A percentile compares a stretch with the other conserved stretches of the same genome.
phyloP scores from a whole-genome alignment of 208 protist genomes.

The Acanthamoeba sp. region DNA sequence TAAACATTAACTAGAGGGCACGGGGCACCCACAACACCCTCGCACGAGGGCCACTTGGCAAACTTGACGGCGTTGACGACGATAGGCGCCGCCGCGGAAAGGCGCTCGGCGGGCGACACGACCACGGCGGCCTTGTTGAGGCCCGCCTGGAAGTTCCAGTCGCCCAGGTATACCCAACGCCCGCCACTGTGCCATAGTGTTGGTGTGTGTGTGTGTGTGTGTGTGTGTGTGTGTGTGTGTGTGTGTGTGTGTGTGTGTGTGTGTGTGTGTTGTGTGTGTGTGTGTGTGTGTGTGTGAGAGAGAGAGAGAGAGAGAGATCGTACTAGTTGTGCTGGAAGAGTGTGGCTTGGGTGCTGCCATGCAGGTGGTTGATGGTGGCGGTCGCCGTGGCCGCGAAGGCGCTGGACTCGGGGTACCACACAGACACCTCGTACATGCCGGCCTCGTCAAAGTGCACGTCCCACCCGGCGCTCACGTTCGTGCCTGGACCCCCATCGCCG shows the following conservation, averaged over 20 bases:
- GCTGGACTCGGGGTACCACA: neutral
- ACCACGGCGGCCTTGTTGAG: neutral
- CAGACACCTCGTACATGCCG: constrained; percentile 60
- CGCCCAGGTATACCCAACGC: neutral
- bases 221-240: too few species aligned
- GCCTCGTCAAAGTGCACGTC: constrained; percentile 35
- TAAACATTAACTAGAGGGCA: neutral
- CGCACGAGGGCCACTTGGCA: neutral
- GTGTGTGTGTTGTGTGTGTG: too few species aligned
- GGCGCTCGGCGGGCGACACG: neutral
- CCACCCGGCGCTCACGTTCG: neutral
- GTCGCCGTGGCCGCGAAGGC: neutral
- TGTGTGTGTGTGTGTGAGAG: too few species aligned
- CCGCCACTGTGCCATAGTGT: neutral
- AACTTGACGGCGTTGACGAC: constrained; percentile 11
- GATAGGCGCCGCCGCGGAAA: neutral
- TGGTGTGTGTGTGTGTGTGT: too few species aligned
- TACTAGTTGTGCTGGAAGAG: neutral
- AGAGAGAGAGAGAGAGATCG: neutral
- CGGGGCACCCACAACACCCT: neutral
- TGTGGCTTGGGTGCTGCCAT: neutral
- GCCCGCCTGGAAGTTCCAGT: neutral
- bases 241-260: too few species aligned
- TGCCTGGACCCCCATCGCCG: neutral
- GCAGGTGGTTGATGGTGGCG: constrained; percentile 2